Conservation (phyloP, 768 basidiomycete genomes). For the Mycena vitilis region DNA sequence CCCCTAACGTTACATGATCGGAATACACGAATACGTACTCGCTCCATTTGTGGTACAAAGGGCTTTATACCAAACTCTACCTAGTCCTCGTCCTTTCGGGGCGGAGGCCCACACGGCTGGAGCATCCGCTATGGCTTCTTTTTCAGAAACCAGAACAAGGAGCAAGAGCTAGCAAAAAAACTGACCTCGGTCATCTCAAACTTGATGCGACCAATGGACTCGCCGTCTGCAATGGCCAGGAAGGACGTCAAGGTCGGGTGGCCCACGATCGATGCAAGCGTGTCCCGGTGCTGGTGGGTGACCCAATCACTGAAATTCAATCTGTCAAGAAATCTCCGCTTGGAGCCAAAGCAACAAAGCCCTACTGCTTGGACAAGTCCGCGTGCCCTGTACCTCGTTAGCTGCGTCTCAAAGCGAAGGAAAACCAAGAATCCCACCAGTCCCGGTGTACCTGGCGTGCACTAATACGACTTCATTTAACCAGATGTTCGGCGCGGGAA, state of each 20-base stretch:
- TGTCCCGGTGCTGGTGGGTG: conserved; percentile 97
- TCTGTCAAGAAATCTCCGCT: not conserved
- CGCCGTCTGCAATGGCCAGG: conserved; percentile 93
- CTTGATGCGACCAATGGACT: conserved; percentile 86
- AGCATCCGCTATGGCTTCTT: conserved; percentile 78
- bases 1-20: not conserved
- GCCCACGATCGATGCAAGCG: conserved; percentile 91
- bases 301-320: conserved; percentile 86
- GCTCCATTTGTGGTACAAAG: not conserved
- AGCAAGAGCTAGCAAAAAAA: conserved; percentile 10
- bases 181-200: conserved; percentile 97
- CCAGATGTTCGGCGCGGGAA: conserved; percentile 23
- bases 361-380: conserved; percentile 95
- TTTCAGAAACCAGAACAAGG: not conserved
- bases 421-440: conserved; percentile 65
- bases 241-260: conserved; percentile 89
- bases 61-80: conserved; percentile 26
- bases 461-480: conserved; percentile 59
- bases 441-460: conserved; percentile 96
- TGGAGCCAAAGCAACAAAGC: conserved; percentile 28
- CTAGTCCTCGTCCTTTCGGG: conserved; percentile 86
- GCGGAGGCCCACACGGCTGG: conserved; percentile 94
- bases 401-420: conserved; percentile 20
- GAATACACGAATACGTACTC: too few species aligned
- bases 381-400: conserved; percentile 78